Conservation (phyloP, 257 asterid species). For the Ehretia macrophylla region DNA sequence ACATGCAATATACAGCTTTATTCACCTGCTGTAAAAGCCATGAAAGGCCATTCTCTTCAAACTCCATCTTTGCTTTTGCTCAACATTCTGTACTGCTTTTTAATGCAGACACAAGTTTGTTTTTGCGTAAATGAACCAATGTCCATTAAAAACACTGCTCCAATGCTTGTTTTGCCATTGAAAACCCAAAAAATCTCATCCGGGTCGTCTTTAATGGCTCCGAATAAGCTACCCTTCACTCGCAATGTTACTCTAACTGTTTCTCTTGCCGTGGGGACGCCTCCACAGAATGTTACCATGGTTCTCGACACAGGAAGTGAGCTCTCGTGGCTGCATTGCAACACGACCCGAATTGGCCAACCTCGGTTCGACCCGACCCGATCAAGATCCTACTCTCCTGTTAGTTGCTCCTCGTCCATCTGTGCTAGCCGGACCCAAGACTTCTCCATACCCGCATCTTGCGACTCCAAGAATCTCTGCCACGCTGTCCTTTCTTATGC, state of each 20-base stretch:
- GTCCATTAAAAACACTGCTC: slow-evolving; percentile 7
- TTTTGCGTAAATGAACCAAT: slow-evolving; percentile 24
- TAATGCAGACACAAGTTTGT: slow-evolving; percentile 10
- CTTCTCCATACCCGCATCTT: slow-evolving; percentile 80
- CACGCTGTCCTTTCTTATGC: slow-evolving; percentile 82
- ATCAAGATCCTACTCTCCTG: slow-evolving; percentile 56
- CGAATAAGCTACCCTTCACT: slow-evolving; percentile 62
- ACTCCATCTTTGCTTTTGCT: slow-evolving; percentile 7
- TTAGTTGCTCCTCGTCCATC: slow-evolving; percentile 63
- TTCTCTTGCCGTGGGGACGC: slow-evolving; percentile 74
- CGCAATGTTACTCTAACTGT: slow-evolving; percentile 92
- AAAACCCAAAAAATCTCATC: slow-evolving; percentile 49
- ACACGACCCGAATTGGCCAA: slow-evolving; percentile 30
- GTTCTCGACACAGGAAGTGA: slow-evolving; percentile 96
- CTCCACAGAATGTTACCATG: slow-evolving; percentile 89
- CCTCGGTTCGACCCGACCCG: slow-evolving; percentile 55
- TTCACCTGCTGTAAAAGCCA: slow-evolving; percentile 1
- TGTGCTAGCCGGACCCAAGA: slow-evolving; percentile 84
- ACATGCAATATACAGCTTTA: too few relatives aligned
- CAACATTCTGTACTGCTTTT: background rate
- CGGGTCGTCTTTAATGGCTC: slow-evolving; percentile 17
- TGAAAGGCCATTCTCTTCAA: slow-evolving; percentile 7
- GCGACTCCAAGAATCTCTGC: slow-evolving; percentile 69
- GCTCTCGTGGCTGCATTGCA: slow-evolving; percentile 90
- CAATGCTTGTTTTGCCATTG: slow-evolving; percentile 41